Evolutionary conservation across 2,329 filamentous ascomycete genomes (phyloP).

Genomic region (Fonsecaea multimorphosa): DNA sequence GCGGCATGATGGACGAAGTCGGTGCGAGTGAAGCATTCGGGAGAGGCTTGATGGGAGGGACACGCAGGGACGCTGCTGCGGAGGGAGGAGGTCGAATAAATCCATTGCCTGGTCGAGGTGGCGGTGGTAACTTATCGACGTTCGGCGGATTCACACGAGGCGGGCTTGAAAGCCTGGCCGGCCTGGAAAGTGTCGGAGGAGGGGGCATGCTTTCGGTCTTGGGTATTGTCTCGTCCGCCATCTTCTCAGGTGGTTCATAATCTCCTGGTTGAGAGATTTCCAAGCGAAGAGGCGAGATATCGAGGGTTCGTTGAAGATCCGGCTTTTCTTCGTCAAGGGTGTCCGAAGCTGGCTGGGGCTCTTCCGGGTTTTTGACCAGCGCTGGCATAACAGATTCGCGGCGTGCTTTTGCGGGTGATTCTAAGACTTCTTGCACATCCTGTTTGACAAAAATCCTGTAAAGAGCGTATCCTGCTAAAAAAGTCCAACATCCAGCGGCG

Average conservation of each 20-base stretch:
- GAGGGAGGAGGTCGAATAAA: constrained; percentile 53
- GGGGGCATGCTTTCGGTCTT: constrained; percentile 32
- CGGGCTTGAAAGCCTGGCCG: constrained; percentile 26
- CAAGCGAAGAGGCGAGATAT: not conserved
- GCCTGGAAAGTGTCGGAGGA: constrained; percentile 35
- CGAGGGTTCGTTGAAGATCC: not conserved
- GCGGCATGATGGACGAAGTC: constrained; percentile 47
- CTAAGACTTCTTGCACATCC: not conserved
- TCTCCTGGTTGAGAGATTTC: not conserved
- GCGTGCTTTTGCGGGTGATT: not conserved
- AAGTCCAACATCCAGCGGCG: constrained; percentile 29
- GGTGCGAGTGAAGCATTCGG: constrained; percentile 37
- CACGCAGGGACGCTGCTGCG: constrained; percentile 51
- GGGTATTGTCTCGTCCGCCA: constrained; percentile 9
- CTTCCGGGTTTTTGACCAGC: not conserved
- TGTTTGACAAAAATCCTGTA: constrained; percentile 26
- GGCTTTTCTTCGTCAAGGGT: not conserved
- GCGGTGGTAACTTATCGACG: constrained; percentile 31
- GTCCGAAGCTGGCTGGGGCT: not conserved
- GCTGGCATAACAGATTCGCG: not conserved
- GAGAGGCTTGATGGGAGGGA: constrained; percentile 41
- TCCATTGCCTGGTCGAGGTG: constrained; percentile 39
- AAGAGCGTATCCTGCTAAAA: constrained; percentile 33
- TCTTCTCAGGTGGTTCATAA: not conserved
- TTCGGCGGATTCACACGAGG: constrained; percentile 39